Evolutionary conservation across 257 asterid genomes (phyloP).

Genomic region (Solanum microdontum): DNA sequence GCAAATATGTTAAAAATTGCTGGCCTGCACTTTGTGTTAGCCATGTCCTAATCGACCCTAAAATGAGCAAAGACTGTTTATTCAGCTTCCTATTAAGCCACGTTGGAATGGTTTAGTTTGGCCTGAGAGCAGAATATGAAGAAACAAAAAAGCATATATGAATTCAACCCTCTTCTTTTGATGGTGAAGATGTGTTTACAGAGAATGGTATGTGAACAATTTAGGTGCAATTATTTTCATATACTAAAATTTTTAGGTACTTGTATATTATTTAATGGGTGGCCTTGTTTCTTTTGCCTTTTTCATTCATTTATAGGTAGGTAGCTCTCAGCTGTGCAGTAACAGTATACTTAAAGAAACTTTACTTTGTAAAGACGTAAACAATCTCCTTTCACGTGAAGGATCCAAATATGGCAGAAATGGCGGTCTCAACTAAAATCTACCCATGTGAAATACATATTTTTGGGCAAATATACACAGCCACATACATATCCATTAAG

Average conservation of each 20-base stretch:
- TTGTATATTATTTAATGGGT: neutral
- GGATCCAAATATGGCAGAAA: neutral
- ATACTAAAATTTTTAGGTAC: neutral
- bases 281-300: neutral
- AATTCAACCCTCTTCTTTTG: neutral
- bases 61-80: neutral
- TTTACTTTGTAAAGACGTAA: neutral
- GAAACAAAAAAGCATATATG: neutral
- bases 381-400: neutral
- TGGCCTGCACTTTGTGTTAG: neutral
- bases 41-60: neutral
- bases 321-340: neutral
- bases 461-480: neutral
- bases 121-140: neutral
- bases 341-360: neutral
- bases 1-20: neutral
- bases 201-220: neutral
- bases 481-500: neutral
- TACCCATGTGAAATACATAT: neutral
- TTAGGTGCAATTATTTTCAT: neutral
- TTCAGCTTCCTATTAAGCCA: neutral
- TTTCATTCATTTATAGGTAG: neutral
- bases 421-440: neutral
- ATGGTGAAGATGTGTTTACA: neutral
- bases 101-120: neutral